A percentile compares a stretch with the other conserved stretches of the same genome.
Conservation (phyloP, 2,329 filamentous ascomycete genomes). For the Hypoxylon sp. region DNA sequence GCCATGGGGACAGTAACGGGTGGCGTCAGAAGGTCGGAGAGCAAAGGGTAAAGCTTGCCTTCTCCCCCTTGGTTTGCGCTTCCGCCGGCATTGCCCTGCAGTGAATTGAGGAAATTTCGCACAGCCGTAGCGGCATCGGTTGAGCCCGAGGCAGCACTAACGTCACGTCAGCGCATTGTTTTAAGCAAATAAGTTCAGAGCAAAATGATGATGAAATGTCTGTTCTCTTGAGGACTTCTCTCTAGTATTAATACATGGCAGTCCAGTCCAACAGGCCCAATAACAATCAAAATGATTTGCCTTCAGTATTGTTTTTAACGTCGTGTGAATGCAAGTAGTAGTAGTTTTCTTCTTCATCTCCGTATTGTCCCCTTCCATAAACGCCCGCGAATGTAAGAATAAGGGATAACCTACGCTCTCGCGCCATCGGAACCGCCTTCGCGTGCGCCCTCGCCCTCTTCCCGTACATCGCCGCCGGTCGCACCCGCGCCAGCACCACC, state of each 20-base stretch:
- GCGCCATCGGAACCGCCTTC: slow-evolving; percentile 96
- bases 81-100: slow-evolving; percentile 65
- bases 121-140: slow-evolving; percentile 80
- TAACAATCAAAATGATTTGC: slow-evolving; percentile 17
- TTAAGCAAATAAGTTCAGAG: slow-evolving; percentile 20
- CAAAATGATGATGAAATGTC: slow-evolving; percentile 20
- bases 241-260: slow-evolving; percentile 43
- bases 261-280: slow-evolving; percentile 10
- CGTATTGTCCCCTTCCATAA: slow-evolving; percentile 25
- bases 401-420: slow-evolving; percentile 91
- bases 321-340: slow-evolving; percentile 36
- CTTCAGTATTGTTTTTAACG: slow-evolving; percentile 26
- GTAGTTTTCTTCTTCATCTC: no score
- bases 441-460: slow-evolving; percentile 87
- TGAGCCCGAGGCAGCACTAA: slow-evolving; percentile 66
- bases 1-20: slow-evolving; percentile 81
- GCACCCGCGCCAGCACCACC: slow-evolving; percentile 87
- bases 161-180: slow-evolving; percentile 54
- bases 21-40: slow-evolving; percentile 84
- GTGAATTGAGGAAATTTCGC: slow-evolving; percentile 86
- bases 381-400: slow-evolving; percentile 45
- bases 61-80: slow-evolving; percentile 54
- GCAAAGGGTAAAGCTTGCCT: slow-evolving; percentile 78
- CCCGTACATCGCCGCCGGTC: slow-evolving; percentile 88
- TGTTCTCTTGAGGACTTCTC: slow-evolving; percentile 40